Conservation (phyloP, 2,329 filamentous ascomycete genomes). For the Cercospora beticola region DNA sequence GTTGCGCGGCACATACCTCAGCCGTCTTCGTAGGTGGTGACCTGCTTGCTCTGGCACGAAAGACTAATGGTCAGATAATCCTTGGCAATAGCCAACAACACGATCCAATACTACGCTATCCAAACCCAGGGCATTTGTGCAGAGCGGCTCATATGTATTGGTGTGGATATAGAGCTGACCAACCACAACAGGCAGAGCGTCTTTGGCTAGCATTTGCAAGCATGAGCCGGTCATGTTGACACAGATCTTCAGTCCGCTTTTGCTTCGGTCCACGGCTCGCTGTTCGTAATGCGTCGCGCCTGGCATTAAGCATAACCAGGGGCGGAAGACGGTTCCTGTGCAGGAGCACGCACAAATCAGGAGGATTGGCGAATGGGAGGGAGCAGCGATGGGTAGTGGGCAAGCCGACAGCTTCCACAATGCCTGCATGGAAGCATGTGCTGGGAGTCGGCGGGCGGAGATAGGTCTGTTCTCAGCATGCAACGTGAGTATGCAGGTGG, state of each 20-base stretch:
- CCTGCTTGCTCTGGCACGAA: neutral
- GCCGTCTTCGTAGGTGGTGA: neutral
- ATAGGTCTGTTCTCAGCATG: neutral
- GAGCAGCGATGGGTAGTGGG: neutral
- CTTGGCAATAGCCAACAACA: neutral
- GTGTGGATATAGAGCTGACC: neutral
- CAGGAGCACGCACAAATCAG: neutral
- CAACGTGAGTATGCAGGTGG: neutral
- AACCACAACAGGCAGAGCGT: neutral
- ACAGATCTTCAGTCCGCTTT: neutral
- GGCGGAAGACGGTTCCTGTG: neutral
- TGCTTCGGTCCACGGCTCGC: neutral
- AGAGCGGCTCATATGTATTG: neutral
- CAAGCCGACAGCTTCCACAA: neutral
- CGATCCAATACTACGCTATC: neutral
- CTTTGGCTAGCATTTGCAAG: neutral
- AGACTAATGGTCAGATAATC: neutral
- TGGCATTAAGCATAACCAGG: neutral
- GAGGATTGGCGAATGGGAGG: neutral
- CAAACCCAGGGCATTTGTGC: neutral
- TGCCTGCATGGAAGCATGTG: slow-evolving; percentile 5
- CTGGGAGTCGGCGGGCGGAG: slow-evolving; percentile 3
- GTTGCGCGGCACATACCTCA: neutral
- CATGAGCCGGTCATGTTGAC: neutral
- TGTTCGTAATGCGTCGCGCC: neutral